Conservation (phyloP, 768 basidiomycete species). For the Rhizopogon vinicolor region DNA sequence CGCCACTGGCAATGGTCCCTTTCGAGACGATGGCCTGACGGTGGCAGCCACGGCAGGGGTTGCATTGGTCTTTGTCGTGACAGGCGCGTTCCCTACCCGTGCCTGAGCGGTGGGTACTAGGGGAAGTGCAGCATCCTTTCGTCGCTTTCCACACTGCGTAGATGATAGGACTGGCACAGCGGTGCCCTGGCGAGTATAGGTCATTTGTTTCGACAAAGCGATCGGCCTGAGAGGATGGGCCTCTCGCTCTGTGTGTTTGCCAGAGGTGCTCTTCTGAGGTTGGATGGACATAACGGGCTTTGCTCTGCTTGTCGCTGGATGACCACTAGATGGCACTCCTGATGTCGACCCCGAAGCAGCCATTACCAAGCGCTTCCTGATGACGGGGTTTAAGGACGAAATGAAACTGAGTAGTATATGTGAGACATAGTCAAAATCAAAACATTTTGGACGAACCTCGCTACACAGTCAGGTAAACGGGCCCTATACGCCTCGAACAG, state of each 20-base stretch:
- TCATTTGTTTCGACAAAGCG: background rate
- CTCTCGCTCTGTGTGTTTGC: background rate
- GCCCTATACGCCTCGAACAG: conserved; percentile 75
- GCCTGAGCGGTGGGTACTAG: conserved; percentile 1
- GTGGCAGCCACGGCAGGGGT: background rate
- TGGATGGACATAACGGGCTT: background rate
- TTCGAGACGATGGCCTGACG: no score
- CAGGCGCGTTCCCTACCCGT: background rate
- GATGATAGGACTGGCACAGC: background rate
- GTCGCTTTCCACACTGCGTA: no score
- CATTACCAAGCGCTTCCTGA: conserved; percentile 65
- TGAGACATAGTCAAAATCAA: background rate
- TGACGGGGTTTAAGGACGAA: conserved; percentile 68
- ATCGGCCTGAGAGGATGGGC: background rate
- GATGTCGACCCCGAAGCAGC: background rate
- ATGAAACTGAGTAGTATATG: conserved; percentile 50
- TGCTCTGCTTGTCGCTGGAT: no score
- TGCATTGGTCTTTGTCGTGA: background rate
- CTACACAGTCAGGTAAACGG: conserved; percentile 63
- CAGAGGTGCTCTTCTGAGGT: background rate
- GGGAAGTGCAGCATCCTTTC: background rate
- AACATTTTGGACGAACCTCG: conserved; percentile 42
- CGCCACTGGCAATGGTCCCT: no score
- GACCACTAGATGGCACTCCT: background rate
- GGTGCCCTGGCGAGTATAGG: background rate